phyloP scores from a whole-genome alignment of 2,329 filamentous ascomycete genomes.

The Talaromyces sp. region DNA sequence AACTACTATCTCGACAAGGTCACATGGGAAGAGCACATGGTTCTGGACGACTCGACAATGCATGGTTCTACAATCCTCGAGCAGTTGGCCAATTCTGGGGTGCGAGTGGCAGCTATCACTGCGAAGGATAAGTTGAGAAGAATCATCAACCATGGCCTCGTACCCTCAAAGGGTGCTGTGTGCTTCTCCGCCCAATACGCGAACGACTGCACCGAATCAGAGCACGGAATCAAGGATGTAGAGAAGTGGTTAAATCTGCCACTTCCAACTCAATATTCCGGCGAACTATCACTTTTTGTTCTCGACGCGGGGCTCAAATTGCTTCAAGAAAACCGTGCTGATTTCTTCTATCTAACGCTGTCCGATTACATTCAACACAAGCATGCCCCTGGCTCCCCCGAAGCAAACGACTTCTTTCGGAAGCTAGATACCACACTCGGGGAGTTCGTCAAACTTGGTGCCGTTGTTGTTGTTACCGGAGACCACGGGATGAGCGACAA shows the following conservation, averaged over 20 bases:
- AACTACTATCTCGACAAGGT: constrained; percentile 42
- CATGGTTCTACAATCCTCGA: constrained; percentile 40
- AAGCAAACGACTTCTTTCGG: constrained; percentile 36
- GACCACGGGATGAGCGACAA: constrained; percentile 45
- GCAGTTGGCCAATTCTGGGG: constrained; percentile 34
- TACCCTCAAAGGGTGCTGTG: constrained; percentile 21
- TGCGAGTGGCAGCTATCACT: constrained; percentile 41
- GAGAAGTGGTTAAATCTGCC: constrained; percentile 35
- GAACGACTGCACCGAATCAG: constrained; percentile 23
- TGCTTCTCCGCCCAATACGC: constrained; percentile 39
- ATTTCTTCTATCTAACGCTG: constrained; percentile 42
- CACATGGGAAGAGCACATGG: constrained; percentile 39
- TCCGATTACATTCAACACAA: constrained; percentile 46
- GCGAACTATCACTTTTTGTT: constrained; percentile 41
- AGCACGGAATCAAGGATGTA: constrained; percentile 33
- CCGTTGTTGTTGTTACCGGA: constrained; percentile 37
- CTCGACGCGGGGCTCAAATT: constrained; percentile 42
- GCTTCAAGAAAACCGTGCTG: constrained; percentile 34
- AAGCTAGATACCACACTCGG: constrained; percentile 31
- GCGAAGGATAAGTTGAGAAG: constrained; percentile 44
- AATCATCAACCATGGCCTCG: constrained; percentile 36
- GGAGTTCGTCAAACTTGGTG: constrained; percentile 29
- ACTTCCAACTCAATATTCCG: constrained; percentile 40
- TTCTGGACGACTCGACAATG: constrained; percentile 38
- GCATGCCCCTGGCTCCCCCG: constrained; percentile 32